A percentile compares a stretch with the other conserved stretches of the same genome.
These are phyloP conservation scores for Gloeopeniophorella convolvens DNA, from an alignment of 768 basidiomycete genomes.

Conservation along the genomic window DNA sequence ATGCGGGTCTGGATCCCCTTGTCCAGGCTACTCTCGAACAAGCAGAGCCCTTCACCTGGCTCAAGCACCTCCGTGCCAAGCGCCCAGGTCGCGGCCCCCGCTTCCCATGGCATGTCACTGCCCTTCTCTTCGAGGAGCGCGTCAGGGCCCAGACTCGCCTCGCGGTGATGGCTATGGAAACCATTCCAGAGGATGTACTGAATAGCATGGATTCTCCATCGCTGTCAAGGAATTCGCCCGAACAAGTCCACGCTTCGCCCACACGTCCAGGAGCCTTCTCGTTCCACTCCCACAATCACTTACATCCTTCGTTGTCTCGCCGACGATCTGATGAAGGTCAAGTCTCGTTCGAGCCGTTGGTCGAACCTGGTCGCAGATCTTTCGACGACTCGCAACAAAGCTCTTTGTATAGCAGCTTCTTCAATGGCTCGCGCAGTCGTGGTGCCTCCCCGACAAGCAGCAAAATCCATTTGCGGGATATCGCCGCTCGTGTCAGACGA, in stretches of 20 bases:
- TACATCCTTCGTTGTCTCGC: constrained; percentile 18
- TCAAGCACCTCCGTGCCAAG: constrained; percentile 56
- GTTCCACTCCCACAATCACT: constrained; percentile 1
- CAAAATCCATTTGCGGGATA: constrained; percentile 34
- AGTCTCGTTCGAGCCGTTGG: constrained; percentile 52
- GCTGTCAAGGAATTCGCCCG: constrained; percentile 9
- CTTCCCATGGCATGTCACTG: constrained; percentile 58
- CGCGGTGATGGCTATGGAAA: constrained; percentile 36
- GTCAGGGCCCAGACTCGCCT: constrained; percentile 34
- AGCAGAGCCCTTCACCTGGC: constrained; percentile 68
- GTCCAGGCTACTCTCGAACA: constrained; percentile 49
- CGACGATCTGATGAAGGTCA: constrained; percentile 40
- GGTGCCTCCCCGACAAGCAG: constrained; percentile 41
- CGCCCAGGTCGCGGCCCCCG: constrained; percentile 30
- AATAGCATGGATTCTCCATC: constrained; percentile 10
- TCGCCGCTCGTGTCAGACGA: constrained; percentile 29
- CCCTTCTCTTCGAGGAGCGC: constrained; percentile 65
- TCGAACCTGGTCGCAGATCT: constrained; percentile 43
- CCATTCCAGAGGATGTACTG: constrained; percentile 39
- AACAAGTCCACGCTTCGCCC: not conserved
- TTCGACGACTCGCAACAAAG: constrained; percentile 33
- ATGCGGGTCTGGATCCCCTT: constrained; percentile 41
- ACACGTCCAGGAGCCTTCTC: constrained; percentile 21
- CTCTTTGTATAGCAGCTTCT: constrained; percentile 33
- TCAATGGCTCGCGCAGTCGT: constrained; percentile 30